Evolutionary conservation across 371 early-diverging fungal species (phyloP).

Genomic region (Mucor ambiguus): DNA sequence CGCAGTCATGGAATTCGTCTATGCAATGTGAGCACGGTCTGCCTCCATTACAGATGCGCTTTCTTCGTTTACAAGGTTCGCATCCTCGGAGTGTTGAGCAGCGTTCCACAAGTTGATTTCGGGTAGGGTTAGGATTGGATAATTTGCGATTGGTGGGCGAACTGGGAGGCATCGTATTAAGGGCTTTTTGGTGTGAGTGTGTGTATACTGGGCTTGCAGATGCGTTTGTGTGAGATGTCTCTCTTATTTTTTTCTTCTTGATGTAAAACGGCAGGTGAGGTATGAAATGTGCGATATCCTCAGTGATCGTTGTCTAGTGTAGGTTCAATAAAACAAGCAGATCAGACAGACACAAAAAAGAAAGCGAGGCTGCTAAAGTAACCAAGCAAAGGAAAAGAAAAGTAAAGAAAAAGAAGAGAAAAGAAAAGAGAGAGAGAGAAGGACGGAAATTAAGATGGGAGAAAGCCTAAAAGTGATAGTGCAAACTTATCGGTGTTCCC

Average conservation of each 20-base stretch:
- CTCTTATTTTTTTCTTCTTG: not conserved
- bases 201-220: not conserved
- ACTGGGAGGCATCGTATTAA: constrained; percentile 22
- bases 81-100: constrained; percentile 29
- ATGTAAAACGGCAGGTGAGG: not conserved
- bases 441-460: constrained; percentile 16
- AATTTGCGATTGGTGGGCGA: constrained; percentile 29
- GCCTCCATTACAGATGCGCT: constrained; percentile 32
- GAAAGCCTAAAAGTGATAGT: constrained; percentile 7
- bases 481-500: not conserved
- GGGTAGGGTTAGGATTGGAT: constrained; percentile 27
- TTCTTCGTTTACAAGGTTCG: constrained; percentile 34
- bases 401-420: constrained; percentile 4
- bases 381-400: constrained; percentile 10
- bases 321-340: not conserved
- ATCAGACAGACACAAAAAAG: not conserved
- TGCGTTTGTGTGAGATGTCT: not conserved
- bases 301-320: not conserved
- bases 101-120: constrained; percentile 32
- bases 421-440: constrained; percentile 2
- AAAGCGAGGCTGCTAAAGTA: not conserved
- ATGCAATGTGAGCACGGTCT: constrained; percentile 31
- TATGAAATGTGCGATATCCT: not conserved
- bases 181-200: not conserved
- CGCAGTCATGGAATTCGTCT: constrained; percentile 29